Evolutionary conservation across 2,329 filamentous ascomycete genomes (phyloP), one percentile per base, ranked within the genome.

Genomic region (Ramularia endophylla): DNA sequence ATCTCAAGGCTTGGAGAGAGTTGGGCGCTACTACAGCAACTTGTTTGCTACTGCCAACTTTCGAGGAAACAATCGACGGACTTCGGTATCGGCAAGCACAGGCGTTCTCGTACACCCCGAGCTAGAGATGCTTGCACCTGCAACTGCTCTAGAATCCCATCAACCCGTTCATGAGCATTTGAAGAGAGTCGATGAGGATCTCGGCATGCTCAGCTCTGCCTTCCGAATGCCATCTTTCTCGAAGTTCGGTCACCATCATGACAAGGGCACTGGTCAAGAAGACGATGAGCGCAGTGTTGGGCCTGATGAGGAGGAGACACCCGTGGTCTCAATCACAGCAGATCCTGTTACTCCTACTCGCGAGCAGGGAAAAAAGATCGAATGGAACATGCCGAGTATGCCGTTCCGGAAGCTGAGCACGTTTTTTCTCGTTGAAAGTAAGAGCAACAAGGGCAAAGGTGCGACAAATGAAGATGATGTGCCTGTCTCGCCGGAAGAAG

Each of bases 91-190:
- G 8, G 55, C 65, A 0, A 59, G 62, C 11, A 62, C 65, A 12
- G 69, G 69, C 1, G 61, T 57, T n/a, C 51, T 73, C 3, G 61
- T 65, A 25, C 62, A 67, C 44, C 70, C 70, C 1, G 70, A 73
- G 40, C 54, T 73, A 36, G 70, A 73, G 48, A 57, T 73, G 5
- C 37, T 73, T 20, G 62, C 68, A 3, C 53, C 56, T 12, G 43
- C 47, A 3, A 32, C 44, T 15, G 30, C 34, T 4, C 25, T 47
- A 6, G 40, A 50, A 20, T 44, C 36, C 12, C 36, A 51, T 28
- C 28, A 43, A 17, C 31, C 19, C 19, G 40, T 54, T 18, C 46
- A 48, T 44, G 45, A 51, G 32, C 45, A 49, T 46, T 30, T 53
- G 29, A 42, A 48, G 18, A 44, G 50, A 30, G 20, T 50, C 15